phyloP scores from a whole-genome alignment of 2,329 filamentous ascomycete genomes.

The Ceratocystis eucalypticola region DNA sequence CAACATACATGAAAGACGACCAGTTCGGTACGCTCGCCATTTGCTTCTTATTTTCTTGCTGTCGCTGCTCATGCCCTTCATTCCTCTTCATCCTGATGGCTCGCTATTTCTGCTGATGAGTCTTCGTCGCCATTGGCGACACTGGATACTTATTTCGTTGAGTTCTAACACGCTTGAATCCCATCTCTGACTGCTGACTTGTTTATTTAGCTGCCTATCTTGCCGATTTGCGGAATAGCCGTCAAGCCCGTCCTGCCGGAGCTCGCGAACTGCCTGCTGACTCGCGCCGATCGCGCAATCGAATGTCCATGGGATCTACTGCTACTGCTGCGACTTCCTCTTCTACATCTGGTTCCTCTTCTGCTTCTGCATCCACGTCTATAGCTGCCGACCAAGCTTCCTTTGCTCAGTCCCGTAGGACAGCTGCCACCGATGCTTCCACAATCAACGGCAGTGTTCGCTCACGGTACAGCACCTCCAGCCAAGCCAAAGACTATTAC shows the following conservation, averaged over 20 bases:
- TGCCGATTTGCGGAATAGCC: conserved; percentile 54
- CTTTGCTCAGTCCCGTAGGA: conserved; percentile 13
- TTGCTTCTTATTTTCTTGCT: conserved; percentile 8
- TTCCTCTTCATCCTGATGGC: neutral
- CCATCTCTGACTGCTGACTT: conserved; percentile 20
- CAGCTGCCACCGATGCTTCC: conserved; percentile 14
- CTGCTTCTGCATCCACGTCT: conserved; percentile 5
- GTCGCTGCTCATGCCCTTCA: conserved; percentile 2
- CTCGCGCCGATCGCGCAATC: conserved; percentile 23
- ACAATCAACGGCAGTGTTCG: conserved; percentile 29
- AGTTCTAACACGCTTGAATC: neutral
- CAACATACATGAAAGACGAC: conserved; percentile 52
- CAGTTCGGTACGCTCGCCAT: conserved; percentile 43
- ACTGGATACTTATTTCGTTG: neutral
- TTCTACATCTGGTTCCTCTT: conserved; percentile 14
- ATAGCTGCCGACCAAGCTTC: conserved; percentile 16
- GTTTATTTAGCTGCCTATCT: conserved; percentile 51
- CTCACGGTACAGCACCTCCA: conserved; percentile 37
- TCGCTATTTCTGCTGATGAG: neutral
- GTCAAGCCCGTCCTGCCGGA: conserved; percentile 54
- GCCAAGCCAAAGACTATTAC: conserved; percentile 39
- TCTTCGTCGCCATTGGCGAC: neutral
- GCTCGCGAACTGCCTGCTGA: conserved; percentile 37
- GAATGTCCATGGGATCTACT: conserved; percentile 17
- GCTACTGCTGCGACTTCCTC: conserved; percentile 8